Evolutionary conservation across 345 rosid genomes (phyloP).

Genomic region (Lenwebbia sp.): DNA sequence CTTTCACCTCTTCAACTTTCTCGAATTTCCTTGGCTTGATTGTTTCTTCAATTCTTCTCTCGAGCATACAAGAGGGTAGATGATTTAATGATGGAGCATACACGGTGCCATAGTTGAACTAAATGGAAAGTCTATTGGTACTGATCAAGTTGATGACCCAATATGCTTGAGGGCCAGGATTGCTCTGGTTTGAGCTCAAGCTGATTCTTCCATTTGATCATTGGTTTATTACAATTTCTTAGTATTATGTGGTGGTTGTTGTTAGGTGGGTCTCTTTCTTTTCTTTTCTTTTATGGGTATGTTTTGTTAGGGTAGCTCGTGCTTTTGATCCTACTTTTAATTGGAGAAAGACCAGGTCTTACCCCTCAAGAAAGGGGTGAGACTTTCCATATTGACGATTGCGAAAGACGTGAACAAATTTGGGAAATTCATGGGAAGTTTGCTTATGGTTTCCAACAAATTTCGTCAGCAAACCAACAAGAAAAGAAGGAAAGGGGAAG

Average conservation of each 20-base stretch:
- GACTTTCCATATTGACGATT: background rate
- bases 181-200: background rate
- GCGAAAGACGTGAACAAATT: background rate
- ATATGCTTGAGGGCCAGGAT: background rate
- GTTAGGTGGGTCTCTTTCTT: background rate
- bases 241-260: background rate
- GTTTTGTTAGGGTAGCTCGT: background rate
- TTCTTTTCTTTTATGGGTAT: background rate
- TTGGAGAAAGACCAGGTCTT: background rate
- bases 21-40: background rate
- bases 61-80: background rate
- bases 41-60: background rate
- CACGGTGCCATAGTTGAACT: background rate
- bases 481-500: background rate
- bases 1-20: background rate
- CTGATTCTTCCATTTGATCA: background rate
- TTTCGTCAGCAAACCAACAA: background rate
- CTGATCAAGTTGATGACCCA: background rate
- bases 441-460: background rate
- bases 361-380: background rate
- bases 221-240: background rate
- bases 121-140: background rate
- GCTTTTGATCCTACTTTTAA: background rate
- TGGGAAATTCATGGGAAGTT: background rate
- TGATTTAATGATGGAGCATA: background rate